Base-by-base conservation (phyloP, 2,329 filamentous ascomycete genomes). In the Fusarium mangiferae region DNA sequence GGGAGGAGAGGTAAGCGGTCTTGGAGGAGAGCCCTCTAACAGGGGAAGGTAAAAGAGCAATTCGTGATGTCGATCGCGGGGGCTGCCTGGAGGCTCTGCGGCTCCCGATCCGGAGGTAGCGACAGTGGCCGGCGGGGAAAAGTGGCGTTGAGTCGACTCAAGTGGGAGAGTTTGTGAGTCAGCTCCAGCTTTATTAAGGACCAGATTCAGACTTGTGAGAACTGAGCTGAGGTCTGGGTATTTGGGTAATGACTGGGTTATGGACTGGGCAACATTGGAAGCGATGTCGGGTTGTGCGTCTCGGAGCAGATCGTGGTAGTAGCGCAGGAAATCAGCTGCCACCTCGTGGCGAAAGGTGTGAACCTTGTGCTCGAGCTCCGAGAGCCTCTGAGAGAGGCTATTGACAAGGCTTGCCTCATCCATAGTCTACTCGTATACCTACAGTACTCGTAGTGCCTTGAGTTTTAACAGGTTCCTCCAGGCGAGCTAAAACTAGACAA, bases 41-140 rank as follows among this genome's bases (percentile, higher is more conserved):
- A 92, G 83, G 49, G 90, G 90, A 62, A 92, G 85, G 77, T 89
- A 92, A 78, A 92, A 92, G 67, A 92, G 81, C 72, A 92, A 87
- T 74, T 91, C 89, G 77, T 83, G 82, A 74, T 91, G 89, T 68
- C 88, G 86, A 66, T 88, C 87, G 81, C 87, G 87, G 57, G 85
- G 85, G 76, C 84, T 85, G 73, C 83, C 78, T 56, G 82, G 82
- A 72, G 78, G 74, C 72, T 79, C 78, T 75, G 74, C 74, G 74
- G 73, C 70, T 75, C 75, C 77, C 64, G 76, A 75, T 75, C 72
- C 75, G 74, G 79, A 69, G 70, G 68, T 66, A 77, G 77, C 74
- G 74, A 67, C 73, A 75, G 75, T 73, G 62, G 79, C 72, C 74
- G 77, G 75, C 67, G 78, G 70, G 69, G 77, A 70, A 75, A 74